Base-by-base conservation (phyloP, 805 yeast genomes). In the Torulaspora indica region DNA sequence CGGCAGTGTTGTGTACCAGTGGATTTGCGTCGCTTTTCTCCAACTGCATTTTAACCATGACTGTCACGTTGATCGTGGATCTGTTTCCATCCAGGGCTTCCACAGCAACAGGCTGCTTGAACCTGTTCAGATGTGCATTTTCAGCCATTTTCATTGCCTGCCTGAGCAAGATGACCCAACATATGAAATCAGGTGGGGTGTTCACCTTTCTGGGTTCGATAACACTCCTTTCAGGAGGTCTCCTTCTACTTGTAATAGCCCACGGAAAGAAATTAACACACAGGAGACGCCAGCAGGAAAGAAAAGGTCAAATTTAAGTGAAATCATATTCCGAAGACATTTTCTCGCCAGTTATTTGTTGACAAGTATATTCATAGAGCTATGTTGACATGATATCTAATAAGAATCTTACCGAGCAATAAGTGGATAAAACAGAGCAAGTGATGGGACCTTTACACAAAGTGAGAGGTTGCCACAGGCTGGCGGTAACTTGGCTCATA, bases 21-120 rank as follows among this genome's bases (percentile, higher is more conserved):
- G 79, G 78, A 36, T 59, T 82, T 42, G 70, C 78, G 2, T 79
- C 90, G 5, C 62, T 73, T 47, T 73, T 81, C n/a, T 70, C 81
- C 4, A 74, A 82, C 52, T 76, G 78, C 40, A 75, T 79, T 33
- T 56, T 83, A 31, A 73, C 82, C 12, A 72, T 77, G 27, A 71
- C 80, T 2, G 74, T 81, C 0, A 85, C 93, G 0, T 63, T 88
- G 32, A 60, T 86, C 43, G 84, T 87, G n/a, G 96, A 89, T 57
- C 58, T 87, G 45, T 81, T 74, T 49, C 95, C 96, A 0, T 63
- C 72, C 3, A 74, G 75, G 37, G 74, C 88, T 0, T 85, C 95
- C 0, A 77, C 91, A 3, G 82, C 90, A 4, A 75, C 87, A 0
- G 82, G 93, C 8, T 72, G 84, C 39, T 71, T 82, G 49, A 89